phyloP scores from a whole-genome alignment of 2,329 filamentous ascomycete species.

The Reticulascus tulasneorum region DNA sequence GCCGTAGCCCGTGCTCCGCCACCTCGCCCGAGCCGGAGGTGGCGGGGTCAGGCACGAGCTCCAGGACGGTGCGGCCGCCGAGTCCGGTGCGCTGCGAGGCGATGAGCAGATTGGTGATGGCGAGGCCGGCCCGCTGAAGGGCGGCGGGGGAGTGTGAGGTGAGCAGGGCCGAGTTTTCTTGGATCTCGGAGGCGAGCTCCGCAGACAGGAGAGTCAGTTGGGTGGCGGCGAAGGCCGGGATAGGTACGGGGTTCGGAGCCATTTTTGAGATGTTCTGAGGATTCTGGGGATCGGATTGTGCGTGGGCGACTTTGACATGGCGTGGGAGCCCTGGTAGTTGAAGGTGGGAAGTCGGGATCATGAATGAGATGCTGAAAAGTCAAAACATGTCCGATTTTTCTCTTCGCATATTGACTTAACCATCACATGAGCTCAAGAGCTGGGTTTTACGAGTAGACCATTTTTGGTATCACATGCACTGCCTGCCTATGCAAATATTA shows the following conservation, averaged over 20 bases:
- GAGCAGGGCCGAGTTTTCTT: slow-evolving; percentile 65
- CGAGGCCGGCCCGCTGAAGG: slow-evolving; percentile 73
- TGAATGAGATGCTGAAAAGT: no score
- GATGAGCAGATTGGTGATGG: slow-evolving; percentile 71
- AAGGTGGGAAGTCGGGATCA: no score
- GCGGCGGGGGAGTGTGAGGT: slow-evolving; percentile 62
- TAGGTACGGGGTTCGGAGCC: slow-evolving; percentile 47
- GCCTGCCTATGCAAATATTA: no score
- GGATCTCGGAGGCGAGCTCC: slow-evolving; percentile 70
- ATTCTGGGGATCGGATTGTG: no score
- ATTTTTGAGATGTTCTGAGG: slow-evolving; percentile 22
- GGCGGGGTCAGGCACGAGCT: slow-evolving; percentile 72
- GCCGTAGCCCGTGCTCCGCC: slow-evolving; percentile 70
- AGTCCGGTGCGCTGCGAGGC: slow-evolving; percentile 79
- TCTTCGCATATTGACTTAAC: no score
- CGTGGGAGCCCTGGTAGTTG: no score
- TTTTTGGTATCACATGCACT: no score
- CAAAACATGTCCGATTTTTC: no score
- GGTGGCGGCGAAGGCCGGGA: slow-evolving; percentile 64
- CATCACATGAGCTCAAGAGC: no score
- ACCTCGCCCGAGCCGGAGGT: slow-evolving; percentile 48
- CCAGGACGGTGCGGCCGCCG: slow-evolving; percentile 85
- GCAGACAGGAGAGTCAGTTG: slow-evolving; percentile 67
- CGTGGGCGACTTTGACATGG: no score
- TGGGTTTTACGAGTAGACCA: no score